Evolutionary conservation across 176 grass and related monocot genomes (phyloP).

Genomic region (Lolium multiflorum): DNA sequence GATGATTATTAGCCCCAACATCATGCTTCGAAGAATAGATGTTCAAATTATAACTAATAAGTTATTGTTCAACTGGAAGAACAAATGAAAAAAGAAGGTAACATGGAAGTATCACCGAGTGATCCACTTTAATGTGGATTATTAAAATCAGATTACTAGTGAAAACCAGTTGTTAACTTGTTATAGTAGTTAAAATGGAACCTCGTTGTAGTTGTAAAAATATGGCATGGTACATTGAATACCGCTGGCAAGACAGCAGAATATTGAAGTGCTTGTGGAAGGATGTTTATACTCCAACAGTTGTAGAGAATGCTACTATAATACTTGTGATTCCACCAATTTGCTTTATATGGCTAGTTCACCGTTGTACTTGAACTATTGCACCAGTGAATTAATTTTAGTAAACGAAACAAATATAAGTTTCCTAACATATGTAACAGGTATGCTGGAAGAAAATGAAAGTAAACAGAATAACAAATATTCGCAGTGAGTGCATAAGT

Average conservation of each 20-base stretch:
- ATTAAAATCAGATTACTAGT: not conserved
- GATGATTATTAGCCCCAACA: not conserved
- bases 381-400: not conserved
- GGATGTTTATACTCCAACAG: constrained; percentile 8
- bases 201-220: not conserved
- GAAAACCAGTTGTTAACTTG: not conserved
- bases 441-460: constrained; percentile 5
- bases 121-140: not conserved
- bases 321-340: not conserved
- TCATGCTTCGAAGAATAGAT: not conserved
- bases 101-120: not conserved
- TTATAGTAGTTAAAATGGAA: constrained; percentile 18
- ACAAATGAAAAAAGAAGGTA: constrained; percentile 19
- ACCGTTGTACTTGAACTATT: not conserved
- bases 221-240: not conserved
- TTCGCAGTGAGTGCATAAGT: not conserved
- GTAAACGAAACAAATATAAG: constrained; percentile 11
- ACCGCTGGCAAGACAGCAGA: constrained; percentile 12
- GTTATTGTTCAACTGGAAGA: not conserved
- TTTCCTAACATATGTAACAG: not conserved
- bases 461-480: not conserved
- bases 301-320: not conserved
- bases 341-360: constrained; percentile 1
- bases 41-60: constrained; percentile 10
- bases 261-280: not conserved